Base-by-base conservation (phyloP, 2,329 filamentous ascomycete genomes). In the Penicillium sp. region DNA sequence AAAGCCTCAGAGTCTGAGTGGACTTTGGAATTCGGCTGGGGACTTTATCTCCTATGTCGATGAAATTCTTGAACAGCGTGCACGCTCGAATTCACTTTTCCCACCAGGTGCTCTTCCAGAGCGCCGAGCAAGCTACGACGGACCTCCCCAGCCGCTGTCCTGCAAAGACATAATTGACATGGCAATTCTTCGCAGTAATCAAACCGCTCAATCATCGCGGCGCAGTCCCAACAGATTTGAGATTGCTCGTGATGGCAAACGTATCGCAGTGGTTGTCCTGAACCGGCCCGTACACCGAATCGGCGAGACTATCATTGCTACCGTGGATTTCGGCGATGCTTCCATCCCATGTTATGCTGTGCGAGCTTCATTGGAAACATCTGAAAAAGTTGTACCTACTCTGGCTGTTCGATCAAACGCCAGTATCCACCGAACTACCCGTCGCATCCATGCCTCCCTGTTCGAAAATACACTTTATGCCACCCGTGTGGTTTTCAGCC, bases 181-280 rank as follows among this genome's bases (percentile, higher is more conserved):
- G 59, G 87, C 95, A 13, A 96, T 98, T 57, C 81, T 97, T 52
- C 87, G 91, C 62, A 92, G 91, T 70, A 91, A 91, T 64, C 78
- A 88, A 63, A 82, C 86, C 0, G 80, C 80, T 2, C 82, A 85
- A 45, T 84, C 85, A 45, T 84, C 85, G n/a, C 86, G 88, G 35
- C 88, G 91, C 66, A 93, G 90, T 69, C 85, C 89, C n/a, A 97
- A 96, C 68, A 87, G 92, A 39, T 99, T 98, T 72, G 93, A 96
- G 70, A 98, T 99, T 71, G 89, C 93, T 13, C 89, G 93, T 14
- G 93, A 92, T 68, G 93, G 93, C n/a, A 87, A 88, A 55, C 88
- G 88, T n/a, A 93, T 99, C 13, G 93, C 90, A 3, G 91, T 96
- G 6, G 86, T 99, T 54, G 92, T 93, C 76, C 83, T 99, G 31